Conservation (phyloP, 2,329 filamentous ascomycete genomes). For the Phyllosticta citriasiana region DNA sequence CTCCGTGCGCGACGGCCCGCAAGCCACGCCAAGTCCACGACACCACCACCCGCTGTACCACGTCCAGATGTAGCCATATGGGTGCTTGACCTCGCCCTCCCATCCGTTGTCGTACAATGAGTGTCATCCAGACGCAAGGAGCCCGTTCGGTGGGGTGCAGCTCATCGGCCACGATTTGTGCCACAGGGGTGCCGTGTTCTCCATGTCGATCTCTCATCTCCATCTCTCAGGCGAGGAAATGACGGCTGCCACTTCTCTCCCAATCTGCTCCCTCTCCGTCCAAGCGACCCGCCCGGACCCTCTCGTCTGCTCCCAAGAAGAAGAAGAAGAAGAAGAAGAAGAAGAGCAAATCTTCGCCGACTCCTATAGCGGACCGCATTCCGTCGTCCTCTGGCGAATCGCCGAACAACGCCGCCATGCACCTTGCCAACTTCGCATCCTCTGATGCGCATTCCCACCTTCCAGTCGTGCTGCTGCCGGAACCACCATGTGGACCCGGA, state of each 20-base stretch:
- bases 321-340: neutral
- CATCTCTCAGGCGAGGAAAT: neutral
- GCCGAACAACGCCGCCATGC: neutral
- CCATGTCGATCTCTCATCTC: neutral
- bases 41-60: neutral
- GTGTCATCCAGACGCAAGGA: neutral
- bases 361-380: neutral
- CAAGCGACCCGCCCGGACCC: neutral
- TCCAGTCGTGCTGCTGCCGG: neutral
- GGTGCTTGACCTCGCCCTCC: neutral
- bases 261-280: neutral
- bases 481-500: neutral
- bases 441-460: neutral
- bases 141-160: neutral
- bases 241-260: neutral
- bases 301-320: neutral
- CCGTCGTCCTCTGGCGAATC: neutral
- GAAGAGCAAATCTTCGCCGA: neutral
- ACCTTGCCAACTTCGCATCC: neutral
- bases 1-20: neutral
- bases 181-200: neutral
- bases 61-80: neutral
- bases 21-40: neutral
- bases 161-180: neutral
- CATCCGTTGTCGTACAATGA: neutral